Evolutionary conservation across 75 land plant genomes (phyloP).

Genomic region (Cunninghamia lanceolata): DNA sequence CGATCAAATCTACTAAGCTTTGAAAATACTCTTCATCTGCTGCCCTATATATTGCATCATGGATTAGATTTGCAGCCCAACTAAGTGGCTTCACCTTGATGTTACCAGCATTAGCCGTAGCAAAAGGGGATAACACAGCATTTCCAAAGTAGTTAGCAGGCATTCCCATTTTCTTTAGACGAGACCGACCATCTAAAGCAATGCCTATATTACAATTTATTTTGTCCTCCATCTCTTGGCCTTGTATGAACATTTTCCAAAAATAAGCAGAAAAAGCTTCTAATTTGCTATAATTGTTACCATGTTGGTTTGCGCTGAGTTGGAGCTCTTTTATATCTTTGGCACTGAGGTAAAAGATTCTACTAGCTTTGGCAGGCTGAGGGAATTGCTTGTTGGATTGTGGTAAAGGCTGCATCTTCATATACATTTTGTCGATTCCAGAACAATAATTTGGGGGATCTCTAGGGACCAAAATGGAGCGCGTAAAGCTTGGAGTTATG

Average conservation of each 20-base stretch:
- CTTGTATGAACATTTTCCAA: conserved; percentile 20
- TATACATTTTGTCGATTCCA: too few relatives aligned
- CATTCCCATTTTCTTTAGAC: neutral
- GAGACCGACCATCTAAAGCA: conserved; percentile 48
- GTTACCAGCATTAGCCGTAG: too few relatives aligned
- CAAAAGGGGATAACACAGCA: conserved; percentile 11
- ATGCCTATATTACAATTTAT: conserved; percentile 16
- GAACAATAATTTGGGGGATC: too few relatives aligned
- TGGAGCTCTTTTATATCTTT: conserved; percentile 25
- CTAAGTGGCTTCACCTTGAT: too few relatives aligned
- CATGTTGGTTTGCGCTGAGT: neutral
- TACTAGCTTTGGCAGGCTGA: too few relatives aligned
- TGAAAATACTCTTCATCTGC: too few relatives aligned
- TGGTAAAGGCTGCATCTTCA: neutral
- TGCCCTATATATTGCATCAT: too few relatives aligned
- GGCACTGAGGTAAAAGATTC: too few relatives aligned
- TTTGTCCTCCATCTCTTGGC: neutral
- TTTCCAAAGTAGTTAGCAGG: conserved; percentile 37
- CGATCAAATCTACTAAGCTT: too few relatives aligned
- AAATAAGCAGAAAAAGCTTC: conserved; percentile 40
- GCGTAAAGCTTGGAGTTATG: conserved; percentile 11
- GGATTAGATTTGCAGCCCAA: too few relatives aligned
- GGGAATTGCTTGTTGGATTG: conserved; percentile 1
- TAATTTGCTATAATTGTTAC: conserved; percentile 31
- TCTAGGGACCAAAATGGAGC: conserved; percentile 29